A percentile compares a stretch with the other conserved stretches of the same genome.
These are phyloP conservation scores for Xylaria digitata DNA, from an alignment of 2,329 filamentous ascomycete species.

Conservation along the genomic window DNA sequence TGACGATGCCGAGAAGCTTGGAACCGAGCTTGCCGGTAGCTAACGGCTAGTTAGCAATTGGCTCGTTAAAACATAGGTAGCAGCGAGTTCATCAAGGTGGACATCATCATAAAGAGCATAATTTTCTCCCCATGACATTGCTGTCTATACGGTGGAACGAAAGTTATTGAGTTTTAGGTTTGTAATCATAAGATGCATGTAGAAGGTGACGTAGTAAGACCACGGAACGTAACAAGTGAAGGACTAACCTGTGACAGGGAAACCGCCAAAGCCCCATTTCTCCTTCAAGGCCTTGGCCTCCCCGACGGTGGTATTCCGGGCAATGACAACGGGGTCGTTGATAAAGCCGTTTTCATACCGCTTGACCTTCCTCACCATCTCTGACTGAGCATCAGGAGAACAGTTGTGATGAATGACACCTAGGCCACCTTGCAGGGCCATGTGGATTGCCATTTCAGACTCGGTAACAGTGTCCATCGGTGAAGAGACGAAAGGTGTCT, in stretches of 20 bases:
- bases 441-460: conserved; percentile 99
- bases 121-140: conserved; percentile 84
- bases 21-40: conserved; percentile 93
- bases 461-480: conserved; percentile 99
- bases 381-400: conserved; percentile 94
- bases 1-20: conserved; percentile 97
- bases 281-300: conserved; percentile 94
- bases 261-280: conserved; percentile 98
- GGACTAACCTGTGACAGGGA: conserved; percentile 93
- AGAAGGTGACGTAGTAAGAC: conserved; percentile 22
- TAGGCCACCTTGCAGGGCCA: conserved; percentile 86
- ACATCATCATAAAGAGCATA: conserved; percentile 61
- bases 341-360: conserved; percentile 99
- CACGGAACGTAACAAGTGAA: conserved; percentile 31
- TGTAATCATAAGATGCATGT: conserved; percentile 76
- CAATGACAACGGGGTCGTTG: conserved; percentile 91
- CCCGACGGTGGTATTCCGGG: conserved; percentile 84
- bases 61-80: conserved; percentile 32
- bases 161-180: conserved; percentile 88
- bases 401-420: conserved; percentile 99
- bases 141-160: conserved; percentile 99
- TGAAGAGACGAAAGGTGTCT: conserved; percentile 96
- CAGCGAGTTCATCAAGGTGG: conserved; percentile 4
- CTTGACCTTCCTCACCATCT: conserved; percentile 99
- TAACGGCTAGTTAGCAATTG: conserved; percentile 60